Evolutionary conservation across 345 rosid genomes (phyloP), one percentile per base, ranked within the genome.

Genomic region (Litchi chinensis): DNA sequence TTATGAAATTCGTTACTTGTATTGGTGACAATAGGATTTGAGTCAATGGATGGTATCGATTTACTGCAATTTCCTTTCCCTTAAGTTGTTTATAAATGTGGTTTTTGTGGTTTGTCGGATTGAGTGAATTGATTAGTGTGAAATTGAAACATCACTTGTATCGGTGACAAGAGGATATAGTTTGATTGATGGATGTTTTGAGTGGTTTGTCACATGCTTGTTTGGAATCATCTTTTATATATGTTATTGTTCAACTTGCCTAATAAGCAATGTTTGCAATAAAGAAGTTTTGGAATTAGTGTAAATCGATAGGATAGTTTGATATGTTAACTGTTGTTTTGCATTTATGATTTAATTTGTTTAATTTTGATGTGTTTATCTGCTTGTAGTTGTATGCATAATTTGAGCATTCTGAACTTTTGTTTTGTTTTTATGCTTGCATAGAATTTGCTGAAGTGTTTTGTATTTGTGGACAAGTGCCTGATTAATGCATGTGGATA

Each of bases 61-160:
- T 6, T 44, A 44, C 50, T 6, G 11, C 11, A 26, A 44, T 43
- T 54, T 71, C 62, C 32, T 46, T 63, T 8, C 37, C 63, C 76
- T 80, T 37, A 68, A 46, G 68, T 68, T 74, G 50, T 70, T 79
- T 68, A 16, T 69, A 41, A 26, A 0, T 59, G 5, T 66, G 6
- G 12, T 65, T 24, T 6, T 48, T 11, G 13, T 66, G 22, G 16
- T 66, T 60, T 13, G 21, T 59, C 48, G 43, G 37, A 52, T 37
- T 62, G 5, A 52, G 50, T 70, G 5, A 10, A 46, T 22, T n/a
- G 48, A 68, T 74, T 74, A 3, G 21, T 52, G 21, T 26, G 41
- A 66, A 8, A 66, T 66, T 3, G 18, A 43, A 76, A 15, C 44
- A 65, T 64, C 12, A 28, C 43, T 3, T 56, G 66, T 57, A 8